A percentile compares a stretch with the other conserved stretches of the same genome.
phyloP scores from a whole-genome alignment of 2,329 filamentous ascomycete genomes.

The Leptographium radiaticola region DNA sequence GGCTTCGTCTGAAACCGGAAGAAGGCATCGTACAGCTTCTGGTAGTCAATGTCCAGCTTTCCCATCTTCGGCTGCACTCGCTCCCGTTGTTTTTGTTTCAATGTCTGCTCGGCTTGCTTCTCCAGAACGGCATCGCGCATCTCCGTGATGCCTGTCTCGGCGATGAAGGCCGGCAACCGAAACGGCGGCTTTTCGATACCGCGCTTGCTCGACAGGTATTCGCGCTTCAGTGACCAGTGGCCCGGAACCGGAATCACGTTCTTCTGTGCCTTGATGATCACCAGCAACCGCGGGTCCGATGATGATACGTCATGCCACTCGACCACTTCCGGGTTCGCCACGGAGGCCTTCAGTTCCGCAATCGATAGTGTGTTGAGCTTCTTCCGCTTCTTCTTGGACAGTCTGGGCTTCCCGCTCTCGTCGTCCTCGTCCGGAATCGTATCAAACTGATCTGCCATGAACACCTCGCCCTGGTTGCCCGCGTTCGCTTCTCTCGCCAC shows the following conservation, averaged over 20 bases:
- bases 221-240: constrained; percentile 93
- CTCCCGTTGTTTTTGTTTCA: constrained; percentile 94
- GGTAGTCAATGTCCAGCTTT: constrained; percentile 95
- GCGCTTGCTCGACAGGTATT: constrained; percentile 92
- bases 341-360: constrained; percentile 86
- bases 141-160: constrained; percentile 92
- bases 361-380: constrained; percentile 80
- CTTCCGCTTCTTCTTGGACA: constrained; percentile 94
- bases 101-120: constrained; percentile 80
- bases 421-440: constrained; percentile 78
- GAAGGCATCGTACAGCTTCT: constrained; percentile 96
- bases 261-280: constrained; percentile 87
- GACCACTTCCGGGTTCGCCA: constrained; percentile 82
- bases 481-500: constrained; percentile 50
- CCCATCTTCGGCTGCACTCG: constrained; percentile 92
- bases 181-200: constrained; percentile 95
- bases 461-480: constrained; percentile 72
- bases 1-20: constrained; percentile 97
- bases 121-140: constrained; percentile 96
- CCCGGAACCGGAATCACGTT: constrained; percentile 90
- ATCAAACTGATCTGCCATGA: constrained; percentile 71
- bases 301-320: constrained; percentile 96
- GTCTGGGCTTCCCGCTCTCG: constrained; percentile 44
- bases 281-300: constrained; percentile 73
- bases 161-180: constrained; percentile 86